Conservation (phyloP, 2,329 filamentous ascomycete genomes). For the Tolypocladium album region DNA sequence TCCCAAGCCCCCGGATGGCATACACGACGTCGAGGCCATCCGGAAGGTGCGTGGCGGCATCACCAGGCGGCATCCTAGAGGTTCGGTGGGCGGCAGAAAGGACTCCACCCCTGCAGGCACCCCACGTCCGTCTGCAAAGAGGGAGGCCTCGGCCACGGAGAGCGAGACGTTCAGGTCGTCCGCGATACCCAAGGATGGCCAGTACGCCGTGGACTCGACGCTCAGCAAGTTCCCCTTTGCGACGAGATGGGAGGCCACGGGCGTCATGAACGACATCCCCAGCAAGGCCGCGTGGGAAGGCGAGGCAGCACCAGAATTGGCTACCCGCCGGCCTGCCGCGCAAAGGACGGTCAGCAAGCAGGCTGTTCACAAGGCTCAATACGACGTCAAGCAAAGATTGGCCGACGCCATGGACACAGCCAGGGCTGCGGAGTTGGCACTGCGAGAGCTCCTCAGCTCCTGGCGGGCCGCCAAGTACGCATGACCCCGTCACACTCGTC, state of each 20-base stretch:
- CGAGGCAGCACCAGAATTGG: slow-evolving; percentile 22
- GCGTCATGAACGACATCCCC: slow-evolving; percentile 66
- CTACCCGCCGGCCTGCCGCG: slow-evolving; percentile 20
- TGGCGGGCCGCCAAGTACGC: slow-evolving; percentile 73
- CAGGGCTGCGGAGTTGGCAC: slow-evolving; percentile 71
- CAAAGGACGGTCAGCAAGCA: slow-evolving; percentile 39
- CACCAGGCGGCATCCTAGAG: slow-evolving; percentile 72
- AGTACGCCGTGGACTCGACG: slow-evolving; percentile 32
- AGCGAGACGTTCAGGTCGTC: slow-evolving; percentile 24
- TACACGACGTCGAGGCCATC: slow-evolving; percentile 87
- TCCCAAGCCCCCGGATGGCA: slow-evolving; percentile 72
- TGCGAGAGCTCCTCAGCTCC: slow-evolving; percentile 73
- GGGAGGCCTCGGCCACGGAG: slow-evolving; percentile 28
- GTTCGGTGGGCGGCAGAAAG: slow-evolving; percentile 46
- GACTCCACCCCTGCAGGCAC: slow-evolving; percentile 48
- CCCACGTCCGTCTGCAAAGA: slow-evolving; percentile 29
- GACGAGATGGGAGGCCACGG: slow-evolving; percentile 64
- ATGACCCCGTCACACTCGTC: slow-evolving; percentile 13
- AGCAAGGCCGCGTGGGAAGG: slow-evolving; percentile 21
- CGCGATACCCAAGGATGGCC: slow-evolving; percentile 28
- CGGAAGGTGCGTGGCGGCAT: slow-evolving; percentile 72
- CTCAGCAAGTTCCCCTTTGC: slow-evolving; percentile 45
- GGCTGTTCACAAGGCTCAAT: slow-evolving; percentile 45
- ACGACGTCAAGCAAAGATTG: slow-evolving; percentile 52
- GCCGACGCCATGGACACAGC: slow-evolving; percentile 69